Base-by-base conservation (phyloP, 768 basidiomycete species). In the Termitomyces sp. region DNA sequence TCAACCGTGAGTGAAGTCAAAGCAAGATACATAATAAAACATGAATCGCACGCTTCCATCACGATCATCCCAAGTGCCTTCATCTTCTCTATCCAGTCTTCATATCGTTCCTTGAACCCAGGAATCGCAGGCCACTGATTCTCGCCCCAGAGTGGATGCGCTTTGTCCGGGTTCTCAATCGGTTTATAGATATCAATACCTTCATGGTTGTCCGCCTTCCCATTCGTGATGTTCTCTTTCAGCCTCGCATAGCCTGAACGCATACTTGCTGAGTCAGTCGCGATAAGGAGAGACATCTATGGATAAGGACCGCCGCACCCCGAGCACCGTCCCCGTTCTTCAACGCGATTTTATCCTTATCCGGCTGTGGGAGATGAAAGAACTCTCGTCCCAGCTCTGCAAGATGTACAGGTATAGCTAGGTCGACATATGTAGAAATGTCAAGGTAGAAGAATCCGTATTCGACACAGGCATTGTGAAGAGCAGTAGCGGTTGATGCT, bases 381-480 rank as follows among this genome's bases (percentile, higher is more conserved):
- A 96, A 96, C 50, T 81, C 73, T 25, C 82, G 76, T 1, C 84
- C 92, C 2, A 92, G 75, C 8, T 71, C 71, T 0, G 81, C 69
- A 7, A 94, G 79, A 59, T 87, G 82, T 42, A 85, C 83, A 10
- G 86, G 79, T 62, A 92, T 87, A 0, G 73, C 65, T 0, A 71
- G 71, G 35, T 84, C 73, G 14, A 86, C 70, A 61, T 76, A 89
- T 3, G 77, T 71, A 2, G 83, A 80, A 44, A 93, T 74, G 58
- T 92, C 81, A 45, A 94, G 76, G 70, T 95, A 96, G 74, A 96
- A 94, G 78, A 96, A 96, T 0, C 94, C 94, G 54, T 83, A 91
- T 53, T 88, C 74, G 21, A 88, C 65, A 63, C 91, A 91, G 8
- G 91, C 91, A 0, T 71, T 66, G 63, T 93, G 92, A 17, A 95